Evolutionary conservation across 495 filamentous ascomycete species (phyloP).

Genomic region (Annulohypoxylon moriforme): DNA sequence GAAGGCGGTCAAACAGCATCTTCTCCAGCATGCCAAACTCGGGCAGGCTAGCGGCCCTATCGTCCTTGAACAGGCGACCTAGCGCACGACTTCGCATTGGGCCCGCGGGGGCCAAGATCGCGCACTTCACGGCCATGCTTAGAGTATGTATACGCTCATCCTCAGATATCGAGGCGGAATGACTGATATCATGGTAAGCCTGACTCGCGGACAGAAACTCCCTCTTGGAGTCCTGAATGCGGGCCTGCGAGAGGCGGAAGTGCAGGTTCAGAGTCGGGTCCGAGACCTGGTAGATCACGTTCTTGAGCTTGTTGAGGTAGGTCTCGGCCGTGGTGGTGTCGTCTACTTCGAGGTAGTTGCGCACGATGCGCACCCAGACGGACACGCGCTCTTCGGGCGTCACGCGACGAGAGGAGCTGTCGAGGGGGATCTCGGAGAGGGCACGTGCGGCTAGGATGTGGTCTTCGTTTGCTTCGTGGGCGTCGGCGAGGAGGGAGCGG

Average conservation of each 20-base stretch:
- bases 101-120: constrained; percentile 92
- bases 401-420: constrained; percentile 85
- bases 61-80: constrained; percentile 92
- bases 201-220: constrained; percentile 90
- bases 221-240: constrained; percentile 90
- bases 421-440: constrained; percentile 86
- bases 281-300: constrained; percentile 80
- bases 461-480: constrained; percentile 85
- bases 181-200: constrained; percentile 86
- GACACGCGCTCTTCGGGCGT: constrained; percentile 79
- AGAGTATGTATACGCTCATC: constrained; percentile 84
- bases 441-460: constrained; percentile 79
- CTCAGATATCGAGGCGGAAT: constrained; percentile 80
- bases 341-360: constrained; percentile 93
- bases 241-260: constrained; percentile 90
- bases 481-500: constrained; percentile 82
- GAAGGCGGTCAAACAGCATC: constrained; percentile 92
- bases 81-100: constrained; percentile 83
- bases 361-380: constrained; percentile 93
- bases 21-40: constrained; percentile 95
- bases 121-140: constrained; percentile 89
- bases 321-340: constrained; percentile 85
- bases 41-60: constrained; percentile 77
- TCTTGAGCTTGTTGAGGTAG: constrained; percentile 92
- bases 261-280: constrained; percentile 79